Conservation (phyloP, 352 stramenopile species). For the Salisapilia sapeloensis region DNA sequence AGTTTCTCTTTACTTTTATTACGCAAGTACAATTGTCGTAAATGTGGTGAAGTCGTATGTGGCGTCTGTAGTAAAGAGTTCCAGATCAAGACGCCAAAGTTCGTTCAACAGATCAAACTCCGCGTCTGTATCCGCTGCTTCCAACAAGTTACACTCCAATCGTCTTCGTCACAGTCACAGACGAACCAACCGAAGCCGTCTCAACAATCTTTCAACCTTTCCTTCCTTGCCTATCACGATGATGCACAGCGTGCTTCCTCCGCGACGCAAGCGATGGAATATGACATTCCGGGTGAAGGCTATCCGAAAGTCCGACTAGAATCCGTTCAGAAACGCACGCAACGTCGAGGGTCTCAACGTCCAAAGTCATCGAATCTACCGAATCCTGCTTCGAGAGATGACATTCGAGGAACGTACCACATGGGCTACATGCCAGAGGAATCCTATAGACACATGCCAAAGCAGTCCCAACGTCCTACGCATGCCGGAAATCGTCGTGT, state of each 20-base stretch:
- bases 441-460: too few species aligned
- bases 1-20: conserved; percentile 70
- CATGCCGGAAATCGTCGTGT: too few species aligned
- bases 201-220: conserved; percentile 32
- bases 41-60: conserved; percentile 78
- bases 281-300: too few species aligned
- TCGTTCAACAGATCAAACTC: conserved; percentile 43
- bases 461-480: too few species aligned
- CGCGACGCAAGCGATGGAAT: too few species aligned
- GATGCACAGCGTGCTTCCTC: conserved; percentile 39
- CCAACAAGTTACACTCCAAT: conserved; percentile 49
- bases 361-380: too few species aligned
- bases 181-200: conserved; percentile 32
- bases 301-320: too few species aligned
- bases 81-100: conserved; percentile 41
- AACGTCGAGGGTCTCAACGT: too few species aligned
- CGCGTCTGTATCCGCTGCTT: conserved; percentile 80
- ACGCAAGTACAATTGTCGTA: conserved; percentile 73
- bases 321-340: too few species aligned
- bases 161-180: conserved; percentile 24
- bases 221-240: conserved; percentile 48
- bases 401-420: too few species aligned
- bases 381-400: too few species aligned
- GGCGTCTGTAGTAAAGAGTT: conserved; percentile 77
- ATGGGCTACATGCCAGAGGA: too few species aligned